Conservation (phyloP, 1,284 basidiomycete genomes). For the Sporisorium sorghi region DNA sequence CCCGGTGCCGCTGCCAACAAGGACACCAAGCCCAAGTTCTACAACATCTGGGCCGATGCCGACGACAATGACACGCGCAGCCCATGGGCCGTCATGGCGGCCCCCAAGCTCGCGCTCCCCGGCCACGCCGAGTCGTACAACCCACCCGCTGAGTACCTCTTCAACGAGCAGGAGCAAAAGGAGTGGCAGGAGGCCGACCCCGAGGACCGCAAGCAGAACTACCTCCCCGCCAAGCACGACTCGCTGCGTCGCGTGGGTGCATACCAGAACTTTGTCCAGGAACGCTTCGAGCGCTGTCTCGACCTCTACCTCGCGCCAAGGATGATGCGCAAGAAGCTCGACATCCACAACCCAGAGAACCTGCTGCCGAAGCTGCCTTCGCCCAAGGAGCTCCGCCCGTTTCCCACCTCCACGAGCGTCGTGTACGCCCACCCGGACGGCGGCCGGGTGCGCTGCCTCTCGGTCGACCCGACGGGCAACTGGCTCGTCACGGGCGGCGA, state of each 20-base stretch:
- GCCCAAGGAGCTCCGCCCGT: conserved; percentile 89
- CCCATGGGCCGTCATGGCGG: conserved; percentile 75
- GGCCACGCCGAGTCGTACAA: conserved; percentile 97
- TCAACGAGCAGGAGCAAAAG: conserved; percentile 84
- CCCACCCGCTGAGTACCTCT: conserved; percentile 95
- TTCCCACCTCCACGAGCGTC: conserved; percentile 87
- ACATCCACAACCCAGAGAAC: conserved; percentile 76
- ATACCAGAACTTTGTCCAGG: conserved; percentile 90
- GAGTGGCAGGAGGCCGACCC: conserved; percentile 87
- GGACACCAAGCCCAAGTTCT: conserved; percentile 81
- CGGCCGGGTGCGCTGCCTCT: conserved; percentile 79
- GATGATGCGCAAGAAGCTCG: conserved; percentile 72
- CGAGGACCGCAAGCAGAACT: conserved; percentile 91
- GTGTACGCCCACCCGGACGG: conserved; percentile 77
- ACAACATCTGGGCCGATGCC: conserved; percentile 84
- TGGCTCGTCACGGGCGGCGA: conserved; percentile 96
- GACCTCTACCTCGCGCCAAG: conserved; percentile 97
- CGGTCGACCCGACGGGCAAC: conserved; percentile 85
- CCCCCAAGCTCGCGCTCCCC: conserved; percentile 90
- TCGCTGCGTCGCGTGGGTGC: conserved; percentile 90
- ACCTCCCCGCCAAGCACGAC: conserved; percentile 86
- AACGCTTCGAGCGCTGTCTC: conserved; percentile 92
- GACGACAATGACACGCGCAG: conserved; percentile 70
- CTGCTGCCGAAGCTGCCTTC: conserved; percentile 96
- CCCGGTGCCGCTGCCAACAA: conserved; percentile 79